Evolutionary conservation across 176 grass and related monocot genomes (phyloP).

Genomic region (Hsuehochloa calcarea): DNA sequence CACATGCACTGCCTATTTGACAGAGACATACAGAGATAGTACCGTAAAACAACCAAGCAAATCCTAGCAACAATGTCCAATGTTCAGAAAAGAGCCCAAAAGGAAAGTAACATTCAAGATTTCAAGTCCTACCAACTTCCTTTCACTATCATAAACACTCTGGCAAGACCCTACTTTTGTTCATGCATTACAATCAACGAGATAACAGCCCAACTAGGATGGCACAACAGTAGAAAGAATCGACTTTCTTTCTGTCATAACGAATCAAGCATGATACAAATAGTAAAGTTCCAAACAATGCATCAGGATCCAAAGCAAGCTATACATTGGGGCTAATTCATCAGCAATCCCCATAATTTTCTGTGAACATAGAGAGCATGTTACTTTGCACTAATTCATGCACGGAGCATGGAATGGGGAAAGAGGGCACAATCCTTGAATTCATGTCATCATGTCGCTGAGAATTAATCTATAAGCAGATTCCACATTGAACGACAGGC

Average conservation of each 20-base stretch:
- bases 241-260: constrained; percentile 24
- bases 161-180: constrained; percentile 45
- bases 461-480: constrained; percentile 28
- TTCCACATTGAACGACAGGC: neutral
- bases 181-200: constrained; percentile 3
- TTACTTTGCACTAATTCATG: constrained; percentile 11
- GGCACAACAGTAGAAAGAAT: constrained; percentile 19
- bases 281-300: constrained; percentile 28
- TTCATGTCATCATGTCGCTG: neutral
- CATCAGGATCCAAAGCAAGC: constrained; percentile 29
- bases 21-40: neutral
- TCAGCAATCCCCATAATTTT: neutral
- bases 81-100: constrained; percentile 15
- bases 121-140: constrained; percentile 42
- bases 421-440: neutral
- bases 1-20: neutral
- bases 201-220: constrained; percentile 19
- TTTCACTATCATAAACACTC: constrained; percentile 49
- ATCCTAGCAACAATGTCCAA: neutral
- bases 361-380: constrained; percentile 1
- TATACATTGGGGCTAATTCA: neutral
- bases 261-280: constrained; percentile 32
- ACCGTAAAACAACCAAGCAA: constrained; percentile 31
- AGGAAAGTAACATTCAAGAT: constrained; percentile 43
- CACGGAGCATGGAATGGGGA: neutral